phyloP scores from a whole-genome alignment of 305 asterid genomes.

The Lippia alba region DNA sequence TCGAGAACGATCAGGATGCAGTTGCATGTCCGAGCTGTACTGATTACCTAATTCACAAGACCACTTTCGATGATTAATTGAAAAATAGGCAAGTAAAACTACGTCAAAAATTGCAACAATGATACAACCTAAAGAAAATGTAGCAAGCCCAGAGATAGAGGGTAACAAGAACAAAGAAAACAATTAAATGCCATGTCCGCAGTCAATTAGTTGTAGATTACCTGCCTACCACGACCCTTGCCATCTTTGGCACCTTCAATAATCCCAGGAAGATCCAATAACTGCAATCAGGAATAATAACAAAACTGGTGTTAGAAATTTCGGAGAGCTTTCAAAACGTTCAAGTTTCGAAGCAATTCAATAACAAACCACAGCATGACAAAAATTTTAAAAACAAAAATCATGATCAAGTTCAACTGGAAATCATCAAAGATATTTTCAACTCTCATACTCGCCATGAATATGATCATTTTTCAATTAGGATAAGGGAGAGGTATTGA shows the following conservation, averaged over 20 bases:
- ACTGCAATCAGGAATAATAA: constrained; percentile 51
- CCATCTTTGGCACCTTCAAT: constrained; percentile 99
- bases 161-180: background rate
- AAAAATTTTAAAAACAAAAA: background rate
- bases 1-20: constrained; percentile 94
- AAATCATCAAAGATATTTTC: constrained; percentile 1
- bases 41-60: constrained; percentile 73
- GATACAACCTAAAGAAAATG: background rate
- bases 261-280: constrained; percentile 97
- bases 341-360: constrained; percentile 17
- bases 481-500: no score
- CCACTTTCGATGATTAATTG: constrained; percentile 25
- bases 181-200: constrained; percentile 20
- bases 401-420: constrained; percentile 2
- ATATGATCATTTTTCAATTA: background rate
- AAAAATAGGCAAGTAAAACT: constrained; percentile 31
- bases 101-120: constrained; percentile 1
- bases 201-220: constrained; percentile 35
- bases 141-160: constrained; percentile 6
- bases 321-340: constrained; percentile 5
- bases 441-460: background rate
- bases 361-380: background rate
- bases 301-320: background rate
- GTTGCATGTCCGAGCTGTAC: constrained; percentile 98
- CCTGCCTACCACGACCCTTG: constrained; percentile 99